Evolutionary conservation across 768 basidiomycete species (phyloP).

Genomic region (Suillus discolor): DNA sequence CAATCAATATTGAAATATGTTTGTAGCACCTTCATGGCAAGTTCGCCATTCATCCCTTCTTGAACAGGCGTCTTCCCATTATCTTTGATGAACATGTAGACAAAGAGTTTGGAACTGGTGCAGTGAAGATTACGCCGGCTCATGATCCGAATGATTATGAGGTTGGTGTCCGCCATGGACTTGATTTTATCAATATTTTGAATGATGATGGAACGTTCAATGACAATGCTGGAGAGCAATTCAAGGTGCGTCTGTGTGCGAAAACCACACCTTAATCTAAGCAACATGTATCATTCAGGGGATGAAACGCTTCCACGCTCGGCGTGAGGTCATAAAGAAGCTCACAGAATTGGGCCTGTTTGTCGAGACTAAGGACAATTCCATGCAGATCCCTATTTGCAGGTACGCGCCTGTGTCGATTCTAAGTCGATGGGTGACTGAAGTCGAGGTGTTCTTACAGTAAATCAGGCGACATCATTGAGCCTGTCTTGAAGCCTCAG

Average conservation of each 20-base stretch:
- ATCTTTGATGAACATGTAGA: slow-evolving; percentile 83
- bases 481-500: slow-evolving; percentile 93
- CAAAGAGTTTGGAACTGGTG: slow-evolving; percentile 96
- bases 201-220: slow-evolving; percentile 98
- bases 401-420: slow-evolving; percentile 45
- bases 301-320: slow-evolving; percentile 97
- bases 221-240: slow-evolving; percentile 79
- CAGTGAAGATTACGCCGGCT: slow-evolving; percentile 98
- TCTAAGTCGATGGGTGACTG: slow-evolving; percentile 2
- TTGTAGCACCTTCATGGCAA: slow-evolving; percentile 89
- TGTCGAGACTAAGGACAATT: slow-evolving; percentile 92
- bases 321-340: slow-evolving; percentile 79
- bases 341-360: slow-evolving; percentile 85
- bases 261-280: neutral
- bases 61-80: slow-evolving; percentile 85
- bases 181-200: slow-evolving; percentile 92
- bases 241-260: slow-evolving; percentile 50
- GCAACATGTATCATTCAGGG: slow-evolving; percentile 48
- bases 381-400: slow-evolving; percentile 97
- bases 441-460: slow-evolving; percentile 38
- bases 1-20: neutral
- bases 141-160: slow-evolving; percentile 98
- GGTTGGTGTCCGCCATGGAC: slow-evolving; percentile 82
- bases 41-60: slow-evolving; percentile 87
- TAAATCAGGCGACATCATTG: slow-evolving; percentile 96